phyloP scores from a whole-genome alignment of 306 rosid species.

The Ammopiptanthus mongolicus region DNA sequence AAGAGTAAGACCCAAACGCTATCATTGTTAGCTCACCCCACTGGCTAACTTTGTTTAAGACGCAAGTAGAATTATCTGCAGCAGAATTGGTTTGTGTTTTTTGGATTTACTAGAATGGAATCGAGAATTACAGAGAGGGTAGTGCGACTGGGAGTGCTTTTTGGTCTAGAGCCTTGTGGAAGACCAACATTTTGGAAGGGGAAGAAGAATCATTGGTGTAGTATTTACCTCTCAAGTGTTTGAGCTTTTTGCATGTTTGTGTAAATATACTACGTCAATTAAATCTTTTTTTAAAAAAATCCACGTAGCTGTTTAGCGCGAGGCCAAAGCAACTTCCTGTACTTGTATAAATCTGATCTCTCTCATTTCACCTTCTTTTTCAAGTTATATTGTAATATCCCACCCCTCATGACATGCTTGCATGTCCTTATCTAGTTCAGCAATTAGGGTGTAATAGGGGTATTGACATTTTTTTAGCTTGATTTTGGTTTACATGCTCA shows the following conservation, averaged over 20 bases:
- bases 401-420: background rate
- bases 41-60: background rate
- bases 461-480: no score
- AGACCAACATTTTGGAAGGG: constrained; percentile 18
- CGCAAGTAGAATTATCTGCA: constrained; percentile 11
- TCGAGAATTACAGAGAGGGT: background rate
- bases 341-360: background rate
- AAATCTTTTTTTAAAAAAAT: background rate
- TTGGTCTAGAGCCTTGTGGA: constrained; percentile 5
- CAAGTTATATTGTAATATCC: background rate
- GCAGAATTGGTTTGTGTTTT: constrained; percentile 19
- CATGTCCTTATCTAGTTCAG: background rate
- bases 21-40: background rate
- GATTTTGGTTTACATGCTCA: no score
- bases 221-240: constrained; percentile 6
- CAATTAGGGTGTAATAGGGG: background rate
- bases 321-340: background rate
- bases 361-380: background rate
- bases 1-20: constrained; percentile 13
- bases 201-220: constrained; percentile 17
- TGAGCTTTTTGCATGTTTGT: constrained; percentile 17
- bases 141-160: background rate
- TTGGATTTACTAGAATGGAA: constrained; percentile 28
- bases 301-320: background rate
- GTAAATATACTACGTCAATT: constrained; percentile 26